A percentile compares a stretch with the other conserved stretches of the same genome.
These are phyloP conservation scores for Strobilomyces confusus DNA, from an alignment of 768 basidiomycete species.

Conservation along the genomic window DNA sequence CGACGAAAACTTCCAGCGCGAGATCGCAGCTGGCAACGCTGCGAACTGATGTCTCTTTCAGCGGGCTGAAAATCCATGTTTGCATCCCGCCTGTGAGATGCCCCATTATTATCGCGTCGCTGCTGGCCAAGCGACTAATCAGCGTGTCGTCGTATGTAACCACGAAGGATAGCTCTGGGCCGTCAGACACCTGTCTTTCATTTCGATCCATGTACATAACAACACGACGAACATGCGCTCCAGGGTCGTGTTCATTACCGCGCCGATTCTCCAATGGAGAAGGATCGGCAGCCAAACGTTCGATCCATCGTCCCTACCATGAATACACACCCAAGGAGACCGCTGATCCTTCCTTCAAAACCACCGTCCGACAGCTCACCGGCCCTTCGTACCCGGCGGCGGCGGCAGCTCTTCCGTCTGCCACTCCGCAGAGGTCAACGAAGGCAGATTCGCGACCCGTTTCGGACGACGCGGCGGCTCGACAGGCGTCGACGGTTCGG, in stretches of 20 bases:
- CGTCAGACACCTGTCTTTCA: neutral
- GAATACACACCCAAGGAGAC: too few species aligned
- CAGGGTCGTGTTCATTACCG: neutral
- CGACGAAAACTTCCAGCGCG: constrained; percentile 19
- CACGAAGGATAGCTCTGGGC: neutral
- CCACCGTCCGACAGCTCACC: neutral
- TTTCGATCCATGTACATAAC: neutral
- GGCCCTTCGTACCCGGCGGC: constrained; percentile 11
- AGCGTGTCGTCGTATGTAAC: too few species aligned
- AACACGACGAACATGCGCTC: neutral
- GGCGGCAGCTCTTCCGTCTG: constrained; percentile 48
- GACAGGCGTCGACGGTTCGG: neutral
- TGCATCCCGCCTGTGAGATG: neutral
- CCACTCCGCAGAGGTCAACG: constrained; percentile 50
- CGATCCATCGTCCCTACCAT: too few species aligned
- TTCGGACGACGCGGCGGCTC: constrained; percentile 19
- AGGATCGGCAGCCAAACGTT: neutral
- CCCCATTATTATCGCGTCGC: neutral
- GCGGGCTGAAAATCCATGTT: neutral
- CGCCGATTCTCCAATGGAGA: neutral
- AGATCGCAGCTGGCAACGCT: constrained; percentile 14
- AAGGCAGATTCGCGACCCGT: constrained; percentile 40
- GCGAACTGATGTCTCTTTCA: neutral
- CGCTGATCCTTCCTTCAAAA: neutral
- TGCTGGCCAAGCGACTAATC: neutral